Evolutionary conservation across 2,329 filamentous ascomycete genomes (phyloP).

Genomic region (Coniochaeta prunicola): DNA sequence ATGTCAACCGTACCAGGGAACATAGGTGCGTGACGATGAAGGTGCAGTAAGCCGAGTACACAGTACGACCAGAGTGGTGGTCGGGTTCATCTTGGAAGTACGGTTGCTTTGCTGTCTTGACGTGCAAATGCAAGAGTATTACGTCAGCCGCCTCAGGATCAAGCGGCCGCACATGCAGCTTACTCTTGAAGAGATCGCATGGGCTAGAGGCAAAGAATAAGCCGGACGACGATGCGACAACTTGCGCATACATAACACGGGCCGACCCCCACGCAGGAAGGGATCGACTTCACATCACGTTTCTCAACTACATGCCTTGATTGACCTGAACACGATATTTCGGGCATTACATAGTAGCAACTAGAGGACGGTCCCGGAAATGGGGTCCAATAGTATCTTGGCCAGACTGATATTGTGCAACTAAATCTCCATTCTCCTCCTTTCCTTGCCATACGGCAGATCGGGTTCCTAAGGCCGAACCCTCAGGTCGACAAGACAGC

Average conservation of each 20-base stretch:
- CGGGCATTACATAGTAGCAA: not conserved
- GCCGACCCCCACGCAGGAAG: not conserved
- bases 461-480: not conserved
- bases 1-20: not conserved
- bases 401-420: not conserved
- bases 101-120: not conserved
- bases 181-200: not conserved
- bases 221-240: not conserved
- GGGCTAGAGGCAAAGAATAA: not conserved
- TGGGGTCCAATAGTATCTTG: not conserved
- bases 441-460: not conserved
- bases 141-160: not conserved
- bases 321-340: not conserved
- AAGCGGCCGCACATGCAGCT: too few relatives aligned
- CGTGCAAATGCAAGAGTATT: not conserved
- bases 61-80: not conserved
- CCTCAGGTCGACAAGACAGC: not conserved
- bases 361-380: not conserved
- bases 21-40: not conserved
- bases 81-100: not conserved
- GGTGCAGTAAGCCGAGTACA: not conserved
- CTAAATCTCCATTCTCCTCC: not conserved
- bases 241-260: not conserved
- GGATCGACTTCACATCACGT: not conserved
- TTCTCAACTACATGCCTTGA: not conserved